Percentiles rank a stretch among this genome's conserved stretches.
These are phyloP conservation scores for Chrysoporthe cubensis DNA, from an alignment of 2,329 filamentous ascomycete species.

Conservation along the genomic window DNA sequence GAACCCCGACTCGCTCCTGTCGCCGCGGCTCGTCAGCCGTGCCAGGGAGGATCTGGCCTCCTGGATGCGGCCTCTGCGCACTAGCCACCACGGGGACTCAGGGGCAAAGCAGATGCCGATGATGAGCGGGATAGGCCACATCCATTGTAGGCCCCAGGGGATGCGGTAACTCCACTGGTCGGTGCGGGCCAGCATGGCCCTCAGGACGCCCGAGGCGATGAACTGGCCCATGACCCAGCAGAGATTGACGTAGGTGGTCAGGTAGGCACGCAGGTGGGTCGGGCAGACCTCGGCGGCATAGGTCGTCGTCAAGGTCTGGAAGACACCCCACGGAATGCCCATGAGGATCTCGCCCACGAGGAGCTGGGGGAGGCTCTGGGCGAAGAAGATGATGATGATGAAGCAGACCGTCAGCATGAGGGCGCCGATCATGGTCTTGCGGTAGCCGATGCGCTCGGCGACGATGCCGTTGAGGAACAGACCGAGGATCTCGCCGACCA, in stretches of 20 bases:
- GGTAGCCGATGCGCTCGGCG: constrained; percentile 41
- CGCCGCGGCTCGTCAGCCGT: constrained; percentile 34
- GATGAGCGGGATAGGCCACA: constrained; percentile 45
- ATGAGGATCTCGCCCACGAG: constrained; percentile 40
- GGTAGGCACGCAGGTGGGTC: constrained; percentile 38
- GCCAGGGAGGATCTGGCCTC: constrained; percentile 40
- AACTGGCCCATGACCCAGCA: constrained; percentile 41
- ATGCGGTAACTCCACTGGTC: constrained; percentile 44
- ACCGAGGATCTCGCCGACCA: constrained; percentile 46
- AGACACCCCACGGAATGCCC: constrained; percentile 39
- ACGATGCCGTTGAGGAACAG: constrained; percentile 45
- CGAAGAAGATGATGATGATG: constrained; percentile 45
- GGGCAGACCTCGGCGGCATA: constrained; percentile 44
- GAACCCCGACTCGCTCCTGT: constrained; percentile 34
- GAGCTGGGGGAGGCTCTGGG: constrained; percentile 35
- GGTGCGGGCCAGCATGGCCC: constrained; percentile 36
- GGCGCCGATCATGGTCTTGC: constrained; percentile 41
- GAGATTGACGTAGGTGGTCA: constrained; percentile 30
- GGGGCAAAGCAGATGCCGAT: constrained; percentile 46
- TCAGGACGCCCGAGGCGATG: constrained; percentile 43
- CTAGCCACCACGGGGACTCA: constrained; percentile 49
- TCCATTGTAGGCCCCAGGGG: constrained; percentile 46
- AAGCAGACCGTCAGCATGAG: constrained; percentile 36
- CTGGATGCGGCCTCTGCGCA: constrained; percentile 40
- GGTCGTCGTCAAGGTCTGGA: constrained; percentile 40